These are phyloP conservation scores for Phylloporus scabripes DNA, from an alignment of 768 basidiomycete genomes.

Conservation along the genomic window DNA sequence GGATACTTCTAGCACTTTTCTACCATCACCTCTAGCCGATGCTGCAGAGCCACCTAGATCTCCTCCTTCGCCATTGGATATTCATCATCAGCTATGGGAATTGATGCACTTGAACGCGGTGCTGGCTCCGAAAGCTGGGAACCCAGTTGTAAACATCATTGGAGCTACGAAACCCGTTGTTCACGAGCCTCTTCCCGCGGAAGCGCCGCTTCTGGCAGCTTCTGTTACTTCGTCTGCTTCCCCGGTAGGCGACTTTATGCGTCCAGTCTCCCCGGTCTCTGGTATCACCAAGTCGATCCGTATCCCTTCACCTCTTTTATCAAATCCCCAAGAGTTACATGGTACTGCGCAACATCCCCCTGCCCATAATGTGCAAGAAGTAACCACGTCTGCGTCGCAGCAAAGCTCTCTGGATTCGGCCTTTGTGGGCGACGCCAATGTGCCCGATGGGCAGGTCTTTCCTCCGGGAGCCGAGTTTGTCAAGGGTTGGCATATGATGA, in stretches of 20 bases:
- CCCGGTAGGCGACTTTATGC: neutral
- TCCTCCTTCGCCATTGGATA: constrained; percentile 13
- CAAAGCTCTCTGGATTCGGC: constrained; percentile 39
- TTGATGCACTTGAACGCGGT: constrained; percentile 29
- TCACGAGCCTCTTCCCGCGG: constrained; percentile 27
- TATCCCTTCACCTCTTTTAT: constrained; percentile 12
- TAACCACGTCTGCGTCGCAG: neutral
- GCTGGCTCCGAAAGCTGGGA: constrained; percentile 1
- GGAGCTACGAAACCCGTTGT: constrained; percentile 2
- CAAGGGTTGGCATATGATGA: constrained; percentile 75
- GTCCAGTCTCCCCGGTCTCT: constrained; percentile 2
- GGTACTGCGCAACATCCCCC: neutral
- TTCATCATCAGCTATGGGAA: constrained; percentile 31
- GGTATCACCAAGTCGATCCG: constrained; percentile 23
- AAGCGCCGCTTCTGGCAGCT: constrained; percentile 26
- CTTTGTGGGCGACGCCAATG: constrained; percentile 64
- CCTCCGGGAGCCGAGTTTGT: constrained; percentile 83
- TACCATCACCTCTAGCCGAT: constrained; percentile 8
- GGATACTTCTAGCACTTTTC: neutral
- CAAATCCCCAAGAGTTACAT: constrained; percentile 1
- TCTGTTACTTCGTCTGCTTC: constrained; percentile 15
- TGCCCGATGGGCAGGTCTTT: constrained; percentile 69
- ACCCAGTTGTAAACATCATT: neutral
- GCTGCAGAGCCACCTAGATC: constrained; percentile 6
- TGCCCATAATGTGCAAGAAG: constrained; percentile 1